A percentile compares a stretch with the other conserved stretches of the same genome.
Conservation (phyloP, 495 filamentous ascomycete genomes). For the Glonium stellatum region DNA sequence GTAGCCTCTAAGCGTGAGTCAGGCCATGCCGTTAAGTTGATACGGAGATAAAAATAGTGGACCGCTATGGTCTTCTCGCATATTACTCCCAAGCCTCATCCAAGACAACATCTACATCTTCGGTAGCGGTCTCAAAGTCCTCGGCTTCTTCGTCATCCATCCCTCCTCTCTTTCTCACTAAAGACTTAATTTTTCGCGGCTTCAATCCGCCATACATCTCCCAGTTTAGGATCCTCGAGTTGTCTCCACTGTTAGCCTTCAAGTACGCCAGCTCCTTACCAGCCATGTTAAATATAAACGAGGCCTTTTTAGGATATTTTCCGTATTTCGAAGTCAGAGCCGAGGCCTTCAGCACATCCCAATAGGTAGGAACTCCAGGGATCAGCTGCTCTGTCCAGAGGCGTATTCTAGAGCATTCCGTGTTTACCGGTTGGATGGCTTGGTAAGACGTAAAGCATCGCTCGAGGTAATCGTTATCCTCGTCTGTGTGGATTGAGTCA, state of each 20-base stretch:
- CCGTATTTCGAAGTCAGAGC: constrained; percentile 10
- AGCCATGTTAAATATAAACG: constrained; percentile 24
- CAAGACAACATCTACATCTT: no score
- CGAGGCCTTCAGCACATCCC: constrained; percentile 22
- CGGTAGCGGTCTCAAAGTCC: no score
- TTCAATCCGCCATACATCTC: constrained; percentile 13
- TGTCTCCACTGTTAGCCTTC: constrained; percentile 7
- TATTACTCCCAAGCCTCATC: no score
- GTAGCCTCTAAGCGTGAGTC: no score
- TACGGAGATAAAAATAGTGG: no score
- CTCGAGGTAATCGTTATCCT: background rate
- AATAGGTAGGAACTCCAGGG: constrained; percentile 3
- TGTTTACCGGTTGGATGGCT: background rate
- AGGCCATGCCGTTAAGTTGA: no score
- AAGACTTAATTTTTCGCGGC: constrained; percentile 15
- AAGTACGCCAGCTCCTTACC: constrained; percentile 23
- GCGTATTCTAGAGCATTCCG: background rate
- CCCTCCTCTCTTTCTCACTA: background rate
- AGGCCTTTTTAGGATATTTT: background rate
- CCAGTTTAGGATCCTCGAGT: background rate
- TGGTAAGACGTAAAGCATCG: constrained; percentile 17
- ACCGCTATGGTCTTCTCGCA: no score
- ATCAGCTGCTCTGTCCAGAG: background rate
- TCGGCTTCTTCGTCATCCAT: no score
- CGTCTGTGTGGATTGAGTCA: background rate